phyloP scores from a whole-genome alignment of 306 rosid species.

The Cucurbita moschata region DNA sequence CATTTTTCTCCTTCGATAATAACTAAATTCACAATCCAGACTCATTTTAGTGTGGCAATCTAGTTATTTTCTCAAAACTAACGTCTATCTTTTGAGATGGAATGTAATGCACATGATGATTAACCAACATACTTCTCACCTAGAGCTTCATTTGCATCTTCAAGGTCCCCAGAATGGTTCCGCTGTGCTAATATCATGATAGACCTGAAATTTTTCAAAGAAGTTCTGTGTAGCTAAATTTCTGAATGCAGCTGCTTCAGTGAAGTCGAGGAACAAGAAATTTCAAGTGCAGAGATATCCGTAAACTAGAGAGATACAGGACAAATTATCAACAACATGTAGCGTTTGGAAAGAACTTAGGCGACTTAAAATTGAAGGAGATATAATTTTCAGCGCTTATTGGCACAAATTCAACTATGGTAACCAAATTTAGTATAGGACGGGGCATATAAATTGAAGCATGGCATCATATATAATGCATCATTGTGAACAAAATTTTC shows the following conservation, averaged over 20 bases:
- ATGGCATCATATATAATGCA: not conserved
- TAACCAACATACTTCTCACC: slow-evolving; percentile 25
- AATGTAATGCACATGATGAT: not conserved
- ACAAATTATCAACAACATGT: not conserved
- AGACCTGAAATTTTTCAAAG: slow-evolving; percentile 37
- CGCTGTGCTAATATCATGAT: slow-evolving; percentile 47
- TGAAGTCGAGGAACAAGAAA: not conserved
- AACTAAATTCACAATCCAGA: not conserved
- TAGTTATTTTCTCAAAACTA: not conserved
- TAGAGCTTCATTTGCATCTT: slow-evolving; percentile 60
- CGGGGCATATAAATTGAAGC: not conserved
- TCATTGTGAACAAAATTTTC: not conserved
- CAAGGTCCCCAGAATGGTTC: slow-evolving; percentile 53
- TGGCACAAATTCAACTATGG: not conserved
- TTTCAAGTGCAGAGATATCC: not conserved
- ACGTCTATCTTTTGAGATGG: not conserved
- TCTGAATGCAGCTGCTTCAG: not conserved
- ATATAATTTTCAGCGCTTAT: not conserved
- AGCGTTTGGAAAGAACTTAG: not conserved
- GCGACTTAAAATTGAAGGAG: not conserved
- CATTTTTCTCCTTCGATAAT: not conserved
- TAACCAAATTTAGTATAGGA: not conserved
- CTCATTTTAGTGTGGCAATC: not conserved
- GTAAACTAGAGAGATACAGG: not conserved
- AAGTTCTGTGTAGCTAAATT: not conserved